phyloP scores from a whole-genome alignment of 2,329 filamentous ascomycete genomes.

The Shiraia sp. region DNA sequence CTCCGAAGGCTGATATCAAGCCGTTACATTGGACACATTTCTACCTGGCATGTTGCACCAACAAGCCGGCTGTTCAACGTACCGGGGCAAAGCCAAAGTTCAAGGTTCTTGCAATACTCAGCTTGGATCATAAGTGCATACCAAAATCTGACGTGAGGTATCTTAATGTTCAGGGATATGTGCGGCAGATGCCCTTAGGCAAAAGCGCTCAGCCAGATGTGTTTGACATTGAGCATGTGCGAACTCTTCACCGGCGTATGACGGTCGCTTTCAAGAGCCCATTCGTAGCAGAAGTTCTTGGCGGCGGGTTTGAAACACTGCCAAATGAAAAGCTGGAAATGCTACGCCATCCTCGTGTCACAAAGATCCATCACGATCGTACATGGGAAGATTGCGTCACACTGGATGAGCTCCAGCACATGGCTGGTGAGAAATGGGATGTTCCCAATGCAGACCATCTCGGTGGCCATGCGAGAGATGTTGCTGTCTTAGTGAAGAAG shows the following conservation, averaged over 20 bases:
- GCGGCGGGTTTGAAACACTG: slow-evolving; percentile 76
- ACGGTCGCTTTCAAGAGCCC: slow-evolving; percentile 67
- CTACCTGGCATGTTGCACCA: slow-evolving; percentile 74
- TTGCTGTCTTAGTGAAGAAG: slow-evolving; percentile 27
- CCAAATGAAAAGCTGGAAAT: slow-evolving; percentile 72
- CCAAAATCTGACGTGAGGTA: slow-evolving; percentile 49
- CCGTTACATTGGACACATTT: slow-evolving; percentile 77
- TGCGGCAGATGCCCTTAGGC: slow-evolving; percentile 36
- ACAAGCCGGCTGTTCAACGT: slow-evolving; percentile 62
- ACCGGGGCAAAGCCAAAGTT: slow-evolving; percentile 62
- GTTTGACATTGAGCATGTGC: slow-evolving; percentile 28
- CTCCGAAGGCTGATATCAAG: slow-evolving; percentile 57
- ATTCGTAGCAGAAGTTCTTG: slow-evolving; percentile 78
- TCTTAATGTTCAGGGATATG: slow-evolving; percentile 48
- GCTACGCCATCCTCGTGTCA: slow-evolving; percentile 74
- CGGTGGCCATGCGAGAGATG: slow-evolving; percentile 35
- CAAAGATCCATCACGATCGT: slow-evolving; percentile 78
- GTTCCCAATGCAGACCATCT: slow-evolving; percentile 29
- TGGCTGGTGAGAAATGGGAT: slow-evolving; percentile 61
- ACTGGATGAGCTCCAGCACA: slow-evolving; percentile 69
- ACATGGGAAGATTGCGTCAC: slow-evolving; percentile 69
- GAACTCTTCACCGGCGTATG: slow-evolving; percentile 32
- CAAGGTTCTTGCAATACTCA: slow-evolving; percentile 63
- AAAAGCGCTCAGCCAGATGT: slow-evolving; percentile 21
- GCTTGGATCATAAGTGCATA: slow-evolving; percentile 53